phyloP scores from a whole-genome alignment of 2,329 filamentous ascomycete genomes.

The Nigrospora oryzae region DNA sequence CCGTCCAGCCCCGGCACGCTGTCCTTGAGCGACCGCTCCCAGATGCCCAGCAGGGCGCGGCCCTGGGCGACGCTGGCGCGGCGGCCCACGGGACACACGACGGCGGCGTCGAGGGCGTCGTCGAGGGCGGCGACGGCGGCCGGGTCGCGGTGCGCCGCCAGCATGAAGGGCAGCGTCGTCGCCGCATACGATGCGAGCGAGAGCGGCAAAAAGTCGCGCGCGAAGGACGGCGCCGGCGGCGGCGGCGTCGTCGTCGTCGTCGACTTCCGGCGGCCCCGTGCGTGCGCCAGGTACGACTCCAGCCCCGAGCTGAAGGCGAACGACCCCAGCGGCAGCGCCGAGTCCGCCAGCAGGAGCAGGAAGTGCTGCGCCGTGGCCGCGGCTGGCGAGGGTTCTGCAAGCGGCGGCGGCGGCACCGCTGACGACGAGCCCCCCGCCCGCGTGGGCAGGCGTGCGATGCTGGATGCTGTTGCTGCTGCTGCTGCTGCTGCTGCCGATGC shows the following conservation, averaged over 20 bases:
- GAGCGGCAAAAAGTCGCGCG: slow-evolving; percentile 54
- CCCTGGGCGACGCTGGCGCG: slow-evolving; percentile 71
- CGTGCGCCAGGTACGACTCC: slow-evolving; percentile 74
- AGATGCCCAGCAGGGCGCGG: slow-evolving; percentile 64
- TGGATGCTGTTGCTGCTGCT: too few species aligned
- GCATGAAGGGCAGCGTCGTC: slow-evolving; percentile 66
- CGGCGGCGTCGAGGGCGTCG: slow-evolving; percentile 67
- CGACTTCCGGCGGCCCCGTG: slow-evolving; percentile 17
- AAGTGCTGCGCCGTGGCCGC: slow-evolving; percentile 45
- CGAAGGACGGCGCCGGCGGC: slow-evolving; percentile 41
- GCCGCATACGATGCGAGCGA: slow-evolving; percentile 65
- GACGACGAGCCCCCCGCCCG: too few species aligned
- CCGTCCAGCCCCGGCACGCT: slow-evolving; percentile 11
- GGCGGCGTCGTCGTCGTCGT: slow-evolving; percentile 20
- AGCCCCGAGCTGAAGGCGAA: slow-evolving; percentile 80
- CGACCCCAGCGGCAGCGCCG: slow-evolving; percentile 73
- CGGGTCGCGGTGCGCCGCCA: slow-evolving; percentile 55
- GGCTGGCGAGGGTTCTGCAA: neutral
- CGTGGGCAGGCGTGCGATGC: too few species aligned
- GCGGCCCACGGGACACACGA: slow-evolving; percentile 70
- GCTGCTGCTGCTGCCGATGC: neutral
- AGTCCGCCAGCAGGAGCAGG: slow-evolving; percentile 71
- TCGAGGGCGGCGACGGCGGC: slow-evolving; percentile 48
- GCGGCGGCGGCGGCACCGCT: too few species aligned
- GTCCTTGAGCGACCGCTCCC: slow-evolving; percentile 59